phyloP scores from a whole-genome alignment of 169 alveolate species.

The Theileria luwenshuni region DNA sequence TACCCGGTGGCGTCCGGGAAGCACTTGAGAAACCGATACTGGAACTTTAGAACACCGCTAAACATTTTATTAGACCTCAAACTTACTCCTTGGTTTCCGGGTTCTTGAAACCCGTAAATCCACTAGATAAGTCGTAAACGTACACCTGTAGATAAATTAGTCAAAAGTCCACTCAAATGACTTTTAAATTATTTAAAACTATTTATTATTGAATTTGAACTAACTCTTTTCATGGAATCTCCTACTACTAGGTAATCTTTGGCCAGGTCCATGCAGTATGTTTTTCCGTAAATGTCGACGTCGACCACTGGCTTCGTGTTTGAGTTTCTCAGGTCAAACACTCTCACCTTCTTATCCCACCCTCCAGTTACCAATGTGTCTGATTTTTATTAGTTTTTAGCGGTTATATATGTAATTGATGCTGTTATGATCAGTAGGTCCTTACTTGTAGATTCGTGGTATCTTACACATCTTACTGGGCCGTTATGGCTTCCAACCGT shows the following conservation, averaged over 20 bases:
- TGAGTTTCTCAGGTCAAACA: constrained; percentile 45
- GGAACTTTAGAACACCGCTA: constrained; percentile 80
- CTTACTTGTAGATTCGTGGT: constrained; percentile 39
- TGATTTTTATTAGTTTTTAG: neutral
- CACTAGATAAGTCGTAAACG: constrained; percentile 62
- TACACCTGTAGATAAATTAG: constrained; percentile 32
- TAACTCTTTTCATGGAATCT: constrained; percentile 66
- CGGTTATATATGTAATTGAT: neutral
- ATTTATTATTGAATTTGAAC: neutral
- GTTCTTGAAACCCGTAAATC: constrained; percentile 60
- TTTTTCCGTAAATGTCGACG: constrained; percentile 63
- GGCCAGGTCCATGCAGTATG: constrained; percentile 64
- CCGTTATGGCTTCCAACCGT: constrained; percentile 59
- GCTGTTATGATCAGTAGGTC: too few relatives aligned
- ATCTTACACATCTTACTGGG: constrained; percentile 60
- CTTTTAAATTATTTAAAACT: neutral
- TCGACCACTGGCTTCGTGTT: constrained; percentile 47
- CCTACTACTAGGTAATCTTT: constrained; percentile 64
- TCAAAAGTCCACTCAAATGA: neutral
- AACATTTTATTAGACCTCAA: neutral
- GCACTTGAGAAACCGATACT: constrained; percentile 82
- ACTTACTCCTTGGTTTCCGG: constrained; percentile 69
- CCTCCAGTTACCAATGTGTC: constrained; percentile 58
- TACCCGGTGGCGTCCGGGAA: constrained; percentile 91
- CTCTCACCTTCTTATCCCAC: constrained; percentile 63